These are phyloP conservation scores for Lactarius hatsudake DNA, from an alignment of 768 basidiomycete species.

Conservation along the genomic window DNA sequence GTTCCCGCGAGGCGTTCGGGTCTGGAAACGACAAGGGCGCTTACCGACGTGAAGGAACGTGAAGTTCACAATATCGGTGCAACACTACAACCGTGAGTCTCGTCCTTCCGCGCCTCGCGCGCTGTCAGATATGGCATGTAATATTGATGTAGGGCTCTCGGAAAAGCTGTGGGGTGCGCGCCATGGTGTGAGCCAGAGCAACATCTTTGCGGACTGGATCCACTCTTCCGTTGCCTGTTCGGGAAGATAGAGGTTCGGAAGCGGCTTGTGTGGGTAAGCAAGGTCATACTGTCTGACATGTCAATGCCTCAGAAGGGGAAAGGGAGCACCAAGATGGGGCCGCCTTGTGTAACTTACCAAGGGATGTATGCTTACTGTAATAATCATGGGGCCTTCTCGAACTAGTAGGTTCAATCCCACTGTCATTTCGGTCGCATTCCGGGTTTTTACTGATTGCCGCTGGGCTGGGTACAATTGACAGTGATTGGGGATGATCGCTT, in stretches of 20 bases:
- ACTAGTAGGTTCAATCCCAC: not conserved
- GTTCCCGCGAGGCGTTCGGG: not conserved
- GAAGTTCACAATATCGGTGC: not conserved
- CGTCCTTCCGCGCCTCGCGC: not conserved
- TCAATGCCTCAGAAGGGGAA: not conserved
- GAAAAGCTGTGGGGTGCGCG: not conserved
- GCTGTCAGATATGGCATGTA: not conserved
- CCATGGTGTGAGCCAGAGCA: not conserved
- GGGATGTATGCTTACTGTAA: not conserved
- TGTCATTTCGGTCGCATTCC: not conserved
- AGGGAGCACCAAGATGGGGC: not conserved
- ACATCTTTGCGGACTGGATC: not conserved
- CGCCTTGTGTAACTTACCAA: not conserved
- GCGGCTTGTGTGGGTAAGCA: not conserved
- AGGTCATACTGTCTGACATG: not conserved
- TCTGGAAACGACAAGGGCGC: not conserved
- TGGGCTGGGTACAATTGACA: not conserved
- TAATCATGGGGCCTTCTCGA: not conserved
- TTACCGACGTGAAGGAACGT: not conserved
- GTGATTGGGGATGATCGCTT: not conserved
- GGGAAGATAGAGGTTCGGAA: not conserved
- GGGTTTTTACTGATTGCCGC: not conserved
- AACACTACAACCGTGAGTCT: not conserved
- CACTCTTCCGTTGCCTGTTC: not conserved
- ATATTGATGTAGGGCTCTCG: slow-evolving; percentile 1